phyloP scores from a whole-genome alignment of 805 yeast species.

The Candida ovalis region DNA sequence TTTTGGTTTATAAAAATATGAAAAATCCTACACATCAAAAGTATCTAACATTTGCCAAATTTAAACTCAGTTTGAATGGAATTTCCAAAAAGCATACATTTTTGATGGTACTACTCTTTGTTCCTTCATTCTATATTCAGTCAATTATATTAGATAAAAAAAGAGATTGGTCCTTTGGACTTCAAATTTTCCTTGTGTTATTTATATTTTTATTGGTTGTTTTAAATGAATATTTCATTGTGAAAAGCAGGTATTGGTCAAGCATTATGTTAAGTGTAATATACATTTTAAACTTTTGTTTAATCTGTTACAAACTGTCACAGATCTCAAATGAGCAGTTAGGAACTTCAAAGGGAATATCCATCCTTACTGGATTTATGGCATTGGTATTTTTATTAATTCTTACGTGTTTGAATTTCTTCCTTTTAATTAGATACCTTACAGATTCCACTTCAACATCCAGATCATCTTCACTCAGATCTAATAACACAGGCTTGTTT shows the following conservation, averaged over 20 bases:
- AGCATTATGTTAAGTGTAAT: background rate
- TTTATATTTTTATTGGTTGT: background rate
- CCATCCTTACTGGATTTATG: background rate
- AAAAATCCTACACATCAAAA: background rate
- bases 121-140: background rate
- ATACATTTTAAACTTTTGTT: background rate
- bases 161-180: background rate
- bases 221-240: background rate
- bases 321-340: background rate
- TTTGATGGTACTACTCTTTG: background rate
- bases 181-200: background rate
- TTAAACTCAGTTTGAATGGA: background rate
- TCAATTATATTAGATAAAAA: background rate
- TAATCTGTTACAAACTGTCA: background rate
- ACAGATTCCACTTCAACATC: background rate
- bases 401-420: background rate
- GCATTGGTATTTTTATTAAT: background rate
- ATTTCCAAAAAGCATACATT: background rate
- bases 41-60: background rate
- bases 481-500: too few relatives aligned
- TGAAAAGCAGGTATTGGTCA: background rate
- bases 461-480: background rate
- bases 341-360: background rate
- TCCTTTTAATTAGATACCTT: background rate
- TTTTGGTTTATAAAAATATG: background rate